These are phyloP conservation scores for Dittrichia graveolens DNA, from an alignment of 129 eudicot genomes.

Conservation along the genomic window DNA sequence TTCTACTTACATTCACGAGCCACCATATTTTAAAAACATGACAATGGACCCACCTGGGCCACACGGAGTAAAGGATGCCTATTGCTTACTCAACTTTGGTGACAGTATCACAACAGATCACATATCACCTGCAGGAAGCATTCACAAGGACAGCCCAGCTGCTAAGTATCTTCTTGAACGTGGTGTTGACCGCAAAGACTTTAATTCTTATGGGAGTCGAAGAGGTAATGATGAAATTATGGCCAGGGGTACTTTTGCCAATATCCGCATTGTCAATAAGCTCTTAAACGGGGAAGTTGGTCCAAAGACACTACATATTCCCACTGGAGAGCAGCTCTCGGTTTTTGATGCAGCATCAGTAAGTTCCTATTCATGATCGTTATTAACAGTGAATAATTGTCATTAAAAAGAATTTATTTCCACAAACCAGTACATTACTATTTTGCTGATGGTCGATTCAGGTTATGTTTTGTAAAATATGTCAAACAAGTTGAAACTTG, in stretches of 20 bases:
- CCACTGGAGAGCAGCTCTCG: constrained; percentile 74
- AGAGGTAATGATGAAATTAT: constrained; percentile 91
- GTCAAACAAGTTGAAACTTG: no score
- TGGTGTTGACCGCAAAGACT: constrained; percentile 85
- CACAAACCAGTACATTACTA: background rate
- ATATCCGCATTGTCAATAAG: constrained; percentile 77
- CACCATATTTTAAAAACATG: constrained; percentile 94
- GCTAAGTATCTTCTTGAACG: constrained; percentile 81
- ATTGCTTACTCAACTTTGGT: constrained; percentile 85
- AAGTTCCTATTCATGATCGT: constrained; percentile 15
- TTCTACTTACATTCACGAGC: constrained; percentile 93
- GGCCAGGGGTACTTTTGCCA: constrained; percentile 81
- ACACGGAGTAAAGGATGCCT: constrained; percentile 95
- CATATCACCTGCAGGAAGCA: constrained; percentile 98
- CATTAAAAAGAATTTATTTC: background rate
- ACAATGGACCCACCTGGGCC: constrained; percentile 98
- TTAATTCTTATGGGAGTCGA: constrained; percentile 91
- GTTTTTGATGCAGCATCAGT: constrained; percentile 92
- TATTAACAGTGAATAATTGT: background rate
- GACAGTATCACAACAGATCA: constrained; percentile 99
- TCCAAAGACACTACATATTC: constrained; percentile 90
- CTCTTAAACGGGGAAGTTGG: constrained; percentile 89
- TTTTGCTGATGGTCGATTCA: no score
- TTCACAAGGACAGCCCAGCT: constrained; percentile 96
- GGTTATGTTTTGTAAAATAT: no score